Evolutionary conservation across 768 basidiomycete species (phyloP).

Genomic region (Cubamyces lactineus): DNA sequence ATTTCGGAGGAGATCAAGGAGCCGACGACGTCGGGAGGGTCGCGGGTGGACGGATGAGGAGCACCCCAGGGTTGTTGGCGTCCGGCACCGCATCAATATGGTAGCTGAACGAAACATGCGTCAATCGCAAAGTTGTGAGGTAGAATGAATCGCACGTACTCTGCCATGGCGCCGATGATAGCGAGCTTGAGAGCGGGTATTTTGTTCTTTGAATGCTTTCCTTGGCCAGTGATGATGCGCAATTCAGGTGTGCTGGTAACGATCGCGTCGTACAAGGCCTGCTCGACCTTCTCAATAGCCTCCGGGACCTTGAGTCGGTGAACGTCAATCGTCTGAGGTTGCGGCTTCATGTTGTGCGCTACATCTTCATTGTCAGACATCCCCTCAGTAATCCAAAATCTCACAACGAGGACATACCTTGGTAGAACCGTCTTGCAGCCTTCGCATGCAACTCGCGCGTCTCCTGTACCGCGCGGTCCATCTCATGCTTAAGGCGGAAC

Average conservation of each 20-base stretch:
- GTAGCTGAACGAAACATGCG: conserved; percentile 22
- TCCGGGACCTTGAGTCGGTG: conserved; percentile 39
- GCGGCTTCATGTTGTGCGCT: conserved; percentile 37
- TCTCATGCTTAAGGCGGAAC: conserved; percentile 35
- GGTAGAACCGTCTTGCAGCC: conserved; percentile 39
- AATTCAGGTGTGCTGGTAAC: conserved; percentile 34
- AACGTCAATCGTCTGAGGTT: conserved; percentile 39
- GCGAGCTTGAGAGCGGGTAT: conserved; percentile 39
- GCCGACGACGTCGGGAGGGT: conserved; percentile 16
- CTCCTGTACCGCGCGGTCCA: conserved; percentile 34
- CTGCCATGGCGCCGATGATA: conserved; percentile 33
- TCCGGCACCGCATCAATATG: conserved; percentile 34
- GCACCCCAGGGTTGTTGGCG: conserved; percentile 34
- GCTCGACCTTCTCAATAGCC: conserved; percentile 36
- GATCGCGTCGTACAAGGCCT: conserved; percentile 37
- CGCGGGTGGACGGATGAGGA: conserved; percentile 32
- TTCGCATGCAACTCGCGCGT: conserved; percentile 36
- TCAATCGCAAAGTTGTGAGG: neutral
- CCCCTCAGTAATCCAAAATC: neutral
- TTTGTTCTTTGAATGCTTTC: conserved; percentile 36
- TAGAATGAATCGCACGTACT: conserved; percentile 27
- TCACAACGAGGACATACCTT: conserved; percentile 29
- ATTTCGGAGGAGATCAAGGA: neutral
- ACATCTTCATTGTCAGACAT: neutral
- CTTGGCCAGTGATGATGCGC: conserved; percentile 40